Evolutionary conservation across 202 grass and related monocot species (phyloP).

Genomic region (Bolboschoenoplectus hybrid): DNA sequence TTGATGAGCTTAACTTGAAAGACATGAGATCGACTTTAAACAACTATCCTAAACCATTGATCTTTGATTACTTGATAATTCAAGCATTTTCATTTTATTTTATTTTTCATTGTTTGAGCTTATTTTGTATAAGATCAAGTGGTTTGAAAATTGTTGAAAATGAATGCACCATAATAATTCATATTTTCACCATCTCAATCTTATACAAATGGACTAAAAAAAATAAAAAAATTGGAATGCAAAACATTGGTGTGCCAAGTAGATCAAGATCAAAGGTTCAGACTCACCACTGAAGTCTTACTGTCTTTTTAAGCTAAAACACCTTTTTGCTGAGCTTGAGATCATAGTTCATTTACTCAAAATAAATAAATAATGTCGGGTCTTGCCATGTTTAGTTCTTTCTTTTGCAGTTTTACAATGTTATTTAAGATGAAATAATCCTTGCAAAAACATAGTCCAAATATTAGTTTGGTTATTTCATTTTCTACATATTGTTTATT

Average conservation of each 20-base stretch:
- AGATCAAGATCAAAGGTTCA: not conserved
- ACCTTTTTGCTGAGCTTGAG: not conserved
- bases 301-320: not conserved
- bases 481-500: constrained; percentile 4
- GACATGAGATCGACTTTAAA: not conserved
- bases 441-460: constrained; percentile 6
- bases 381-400: not conserved
- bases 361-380: not conserved
- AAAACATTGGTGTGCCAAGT: not conserved
- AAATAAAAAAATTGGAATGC: not conserved
- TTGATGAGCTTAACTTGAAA: not conserved
- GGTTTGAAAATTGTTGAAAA: not conserved
- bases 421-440: not conserved
- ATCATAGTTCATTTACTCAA: not conserved
- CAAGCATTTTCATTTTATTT: not conserved
- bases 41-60: not conserved
- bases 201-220: not conserved
- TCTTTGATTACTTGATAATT: not conserved
- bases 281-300: not conserved
- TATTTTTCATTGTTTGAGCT: not conserved
- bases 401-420: not conserved
- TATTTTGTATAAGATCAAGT: not conserved
- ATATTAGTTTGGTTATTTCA: not conserved
- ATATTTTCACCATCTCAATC: not conserved
- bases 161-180: not conserved